These are phyloP conservation scores for Daldinia bambusicola DNA, from an alignment of 495 filamentous ascomycete genomes.

Conservation along the genomic window DNA sequence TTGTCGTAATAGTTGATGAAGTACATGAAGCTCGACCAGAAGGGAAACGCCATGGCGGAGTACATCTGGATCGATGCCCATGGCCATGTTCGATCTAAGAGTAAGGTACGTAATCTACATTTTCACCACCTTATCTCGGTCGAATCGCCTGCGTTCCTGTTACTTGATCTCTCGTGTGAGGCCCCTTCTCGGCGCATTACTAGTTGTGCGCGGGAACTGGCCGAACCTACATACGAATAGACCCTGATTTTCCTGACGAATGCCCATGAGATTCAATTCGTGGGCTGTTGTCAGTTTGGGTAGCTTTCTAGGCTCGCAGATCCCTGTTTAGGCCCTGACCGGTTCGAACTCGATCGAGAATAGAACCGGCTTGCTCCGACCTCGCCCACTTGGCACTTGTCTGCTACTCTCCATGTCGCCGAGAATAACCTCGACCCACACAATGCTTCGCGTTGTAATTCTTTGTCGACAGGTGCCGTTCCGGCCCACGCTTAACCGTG, in stretches of 20 bases:
- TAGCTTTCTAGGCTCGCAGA: conserved; percentile 27
- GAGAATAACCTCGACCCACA: conserved; percentile 30
- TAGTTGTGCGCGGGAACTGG: conserved; percentile 10
- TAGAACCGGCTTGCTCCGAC: conserved; percentile 46
- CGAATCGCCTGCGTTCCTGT: conserved; percentile 47
- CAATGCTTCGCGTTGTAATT: conserved; percentile 19
- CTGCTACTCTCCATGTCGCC: conserved; percentile 25
- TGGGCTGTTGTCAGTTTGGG: conserved; percentile 23
- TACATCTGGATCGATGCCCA: conserved; percentile 94
- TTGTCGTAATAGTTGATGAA: conserved; percentile 77
- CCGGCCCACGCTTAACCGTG: conserved; percentile 25
- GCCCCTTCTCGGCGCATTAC: conserved; percentile 22
- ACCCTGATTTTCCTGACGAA: conserved; percentile 31
- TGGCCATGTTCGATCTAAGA: conserved; percentile 49
- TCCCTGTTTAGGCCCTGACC: conserved; percentile 28
- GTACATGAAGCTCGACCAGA: conserved; percentile 91
- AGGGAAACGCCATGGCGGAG: conserved; percentile 85
- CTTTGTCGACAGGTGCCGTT: conserved; percentile 34
- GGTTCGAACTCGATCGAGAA: conserved; percentile 36
- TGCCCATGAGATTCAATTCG: conserved; percentile 32
- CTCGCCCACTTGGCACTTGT: conserved; percentile 37
- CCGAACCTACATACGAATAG: conserved; percentile 10
- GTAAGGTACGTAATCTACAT: conserved; percentile 66
- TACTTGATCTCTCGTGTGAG: conserved; percentile 45
- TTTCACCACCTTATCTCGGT: conserved; percentile 35